Evolutionary conservation across 2,329 filamentous ascomycete genomes (phyloP).

Genomic region (Colletotrichum cereale): DNA sequence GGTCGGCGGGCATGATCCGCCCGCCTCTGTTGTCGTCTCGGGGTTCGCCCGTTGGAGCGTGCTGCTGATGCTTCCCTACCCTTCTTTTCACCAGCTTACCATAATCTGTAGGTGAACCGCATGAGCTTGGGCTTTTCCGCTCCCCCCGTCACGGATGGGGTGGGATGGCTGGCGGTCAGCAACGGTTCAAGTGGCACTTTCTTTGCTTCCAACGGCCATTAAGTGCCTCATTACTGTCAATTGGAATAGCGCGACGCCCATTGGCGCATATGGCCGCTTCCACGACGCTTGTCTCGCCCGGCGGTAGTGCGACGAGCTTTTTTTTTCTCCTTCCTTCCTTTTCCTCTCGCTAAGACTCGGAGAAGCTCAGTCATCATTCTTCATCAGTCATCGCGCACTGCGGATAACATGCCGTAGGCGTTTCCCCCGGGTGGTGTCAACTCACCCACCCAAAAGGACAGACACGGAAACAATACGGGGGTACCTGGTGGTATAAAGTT

Average conservation of each 20-base stretch:
- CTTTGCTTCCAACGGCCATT: conserved; percentile 22
- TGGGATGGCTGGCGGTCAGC: conserved; percentile 30
- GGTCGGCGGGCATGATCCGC: conserved; percentile 3
- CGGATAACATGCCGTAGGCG: conserved; percentile 20
- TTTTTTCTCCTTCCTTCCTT: not conserved
- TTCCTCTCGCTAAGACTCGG: not conserved
- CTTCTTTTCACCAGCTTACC: not conserved
- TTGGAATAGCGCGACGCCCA: conserved; percentile 23
- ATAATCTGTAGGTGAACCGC: conserved; percentile 1
- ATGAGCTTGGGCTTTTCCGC: conserved; percentile 12
- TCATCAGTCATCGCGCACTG: conserved; percentile 25
- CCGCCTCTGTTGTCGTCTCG: conserved; percentile 20
- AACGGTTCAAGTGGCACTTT: conserved; percentile 16
- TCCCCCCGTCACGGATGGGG: not conserved
- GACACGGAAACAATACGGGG: not conserved
- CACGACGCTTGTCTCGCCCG: conserved; percentile 13
- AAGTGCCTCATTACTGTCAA: conserved; percentile 33
- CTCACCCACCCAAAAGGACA: not conserved
- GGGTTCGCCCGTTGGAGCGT: conserved; percentile 21
- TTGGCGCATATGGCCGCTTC: conserved; percentile 18
- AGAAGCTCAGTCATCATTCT: conserved; percentile 20
- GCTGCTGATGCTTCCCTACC: conserved; percentile 9
- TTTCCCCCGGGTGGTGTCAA: not conserved
- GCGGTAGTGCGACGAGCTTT: conserved; percentile 2
- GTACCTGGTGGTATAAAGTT: conserved; percentile 10